phyloP scores from a whole-genome alignment of 2,329 filamentous ascomycete species.

The Penicillium sp. region DNA sequence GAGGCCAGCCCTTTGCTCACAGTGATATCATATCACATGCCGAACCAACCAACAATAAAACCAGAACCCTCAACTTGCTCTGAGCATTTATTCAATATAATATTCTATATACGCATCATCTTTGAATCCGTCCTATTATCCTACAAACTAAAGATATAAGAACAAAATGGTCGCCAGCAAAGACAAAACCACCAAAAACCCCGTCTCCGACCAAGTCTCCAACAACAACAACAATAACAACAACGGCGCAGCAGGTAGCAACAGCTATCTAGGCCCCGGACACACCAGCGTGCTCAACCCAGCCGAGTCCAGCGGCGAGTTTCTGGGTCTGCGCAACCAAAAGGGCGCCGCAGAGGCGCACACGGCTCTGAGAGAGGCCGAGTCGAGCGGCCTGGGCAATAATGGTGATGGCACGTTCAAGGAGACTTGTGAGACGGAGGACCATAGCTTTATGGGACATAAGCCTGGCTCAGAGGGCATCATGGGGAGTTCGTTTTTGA shows the following conservation, averaged over 20 bases:
- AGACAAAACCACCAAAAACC: slow-evolving; percentile 9
- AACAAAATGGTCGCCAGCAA: slow-evolving; percentile 7
- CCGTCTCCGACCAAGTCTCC: slow-evolving; percentile 12
- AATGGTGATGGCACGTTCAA: slow-evolving; percentile 16
- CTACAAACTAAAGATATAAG: neutral
- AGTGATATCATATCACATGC: slow-evolving; percentile 9
- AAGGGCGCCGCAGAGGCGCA: slow-evolving; percentile 5
- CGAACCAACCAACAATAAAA: neutral
- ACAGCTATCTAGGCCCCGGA: slow-evolving; percentile 8
- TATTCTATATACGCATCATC: too few relatives aligned
- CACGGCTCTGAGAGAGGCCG: neutral
- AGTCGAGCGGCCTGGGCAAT: neutral
- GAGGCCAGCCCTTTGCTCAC: slow-evolving; percentile 1
- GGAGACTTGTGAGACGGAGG: slow-evolving; percentile 13
- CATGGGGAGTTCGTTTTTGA: slow-evolving; percentile 10
- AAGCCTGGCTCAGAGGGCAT: slow-evolving; percentile 11
- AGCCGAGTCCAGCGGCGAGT: slow-evolving; percentile 23
- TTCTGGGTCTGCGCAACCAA: slow-evolving; percentile 26
- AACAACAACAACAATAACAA: neutral
- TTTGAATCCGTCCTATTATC: too few relatives aligned
- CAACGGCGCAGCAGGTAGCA: neutral
- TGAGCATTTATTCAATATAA: neutral
- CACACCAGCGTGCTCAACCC: slow-evolving; percentile 17
- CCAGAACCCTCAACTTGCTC: neutral
- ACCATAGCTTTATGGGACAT: slow-evolving; percentile 14